Evolutionary conservation across 2,329 filamentous ascomycete species (phyloP), one percentile per base, ranked within the genome.

Genomic region (Paracoccidioides brasiliensis): DNA sequence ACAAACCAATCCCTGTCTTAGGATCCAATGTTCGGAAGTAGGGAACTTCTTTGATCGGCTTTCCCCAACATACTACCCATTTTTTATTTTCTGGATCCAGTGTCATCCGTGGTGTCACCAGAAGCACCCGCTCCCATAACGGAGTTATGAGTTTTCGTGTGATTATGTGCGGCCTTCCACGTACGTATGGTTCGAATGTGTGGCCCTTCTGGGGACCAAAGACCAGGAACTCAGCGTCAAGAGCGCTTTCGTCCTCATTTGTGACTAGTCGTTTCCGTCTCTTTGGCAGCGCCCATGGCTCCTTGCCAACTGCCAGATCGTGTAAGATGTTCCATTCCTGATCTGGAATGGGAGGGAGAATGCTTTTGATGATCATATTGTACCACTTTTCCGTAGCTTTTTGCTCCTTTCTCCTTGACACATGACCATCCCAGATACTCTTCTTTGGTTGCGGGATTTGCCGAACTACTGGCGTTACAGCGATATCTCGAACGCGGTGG

Each of bases 361-460:
- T 58, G 49, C 61, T 64, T 0, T 60, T 52, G 15, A 70, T 55
- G 33, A 67, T 59, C 22, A 56, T 59, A 2, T 60, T 55, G 58
- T 73, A 74, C 71, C 72, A 75, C 52, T 64, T 59, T 42, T 60
- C 65, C 38, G 67, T 65, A 49, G 72, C 67, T 50, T 70, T 72
- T 45, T 59, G 63, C 50, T 64, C 63, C 14, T 71, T 69, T 28
- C 55, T 57, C 28, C 57, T 44, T 9, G 66, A 55, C 3, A 72
- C 32, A 4, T 67, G 66, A 41, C 61, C 65, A 5, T 67, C 66
- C 70, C 70, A 74, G 46, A 61, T 67, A 54, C 70, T 70, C 41
- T 63, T 58, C 53, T 63, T 61, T 1, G 70, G 71, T n/a, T 72
- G 66, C 3, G 57, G 57, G 43, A 10, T 55, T 30, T 40, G 53